Conservation (phyloP, 2,329 filamentous ascomycete genomes). For the Aspergillus sp. region DNA sequence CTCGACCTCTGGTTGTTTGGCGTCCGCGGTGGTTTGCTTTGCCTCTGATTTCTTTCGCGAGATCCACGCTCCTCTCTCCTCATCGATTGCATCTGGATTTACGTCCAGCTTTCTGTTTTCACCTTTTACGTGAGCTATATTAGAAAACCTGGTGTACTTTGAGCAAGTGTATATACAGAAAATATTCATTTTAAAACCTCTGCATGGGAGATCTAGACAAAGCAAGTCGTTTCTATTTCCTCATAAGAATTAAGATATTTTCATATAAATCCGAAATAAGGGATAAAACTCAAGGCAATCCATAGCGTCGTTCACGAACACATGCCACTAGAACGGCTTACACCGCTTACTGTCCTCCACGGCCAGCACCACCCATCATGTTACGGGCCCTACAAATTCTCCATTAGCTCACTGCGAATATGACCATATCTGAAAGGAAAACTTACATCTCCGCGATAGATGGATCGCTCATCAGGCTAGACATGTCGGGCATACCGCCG, state of each 20-base stretch:
- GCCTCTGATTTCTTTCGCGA: constrained; percentile 6
- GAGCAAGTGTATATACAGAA: background rate
- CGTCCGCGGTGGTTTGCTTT: constrained; percentile 13
- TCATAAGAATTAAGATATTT: background rate
- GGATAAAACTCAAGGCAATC: background rate
- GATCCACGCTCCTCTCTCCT: constrained; percentile 29
- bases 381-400: constrained; percentile 57
- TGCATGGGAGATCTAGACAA: background rate
- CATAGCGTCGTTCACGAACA: background rate
- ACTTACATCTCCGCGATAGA: constrained; percentile 90
- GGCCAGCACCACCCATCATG: constrained; percentile 59
- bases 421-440: background rate
- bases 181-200: background rate
- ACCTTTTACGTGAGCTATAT: background rate
- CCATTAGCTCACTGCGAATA: background rate
- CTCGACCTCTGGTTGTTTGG: constrained; percentile 1
- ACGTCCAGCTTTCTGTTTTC: constrained; percentile 14
- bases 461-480: constrained; percentile 85
- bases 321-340: constrained; percentile 4
- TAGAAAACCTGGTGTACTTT: background rate
- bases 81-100: constrained; percentile 23
- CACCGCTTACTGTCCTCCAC: constrained; percentile 12
- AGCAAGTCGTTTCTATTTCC: background rate
- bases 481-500: constrained; percentile 86
- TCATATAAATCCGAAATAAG: background rate